A percentile compares a stretch with the other conserved stretches of the same genome.
Evolutionary conservation across 139 green algal genomes (phyloP).

Genomic region (Auxenochlorella pyrenoidosa): DNA sequence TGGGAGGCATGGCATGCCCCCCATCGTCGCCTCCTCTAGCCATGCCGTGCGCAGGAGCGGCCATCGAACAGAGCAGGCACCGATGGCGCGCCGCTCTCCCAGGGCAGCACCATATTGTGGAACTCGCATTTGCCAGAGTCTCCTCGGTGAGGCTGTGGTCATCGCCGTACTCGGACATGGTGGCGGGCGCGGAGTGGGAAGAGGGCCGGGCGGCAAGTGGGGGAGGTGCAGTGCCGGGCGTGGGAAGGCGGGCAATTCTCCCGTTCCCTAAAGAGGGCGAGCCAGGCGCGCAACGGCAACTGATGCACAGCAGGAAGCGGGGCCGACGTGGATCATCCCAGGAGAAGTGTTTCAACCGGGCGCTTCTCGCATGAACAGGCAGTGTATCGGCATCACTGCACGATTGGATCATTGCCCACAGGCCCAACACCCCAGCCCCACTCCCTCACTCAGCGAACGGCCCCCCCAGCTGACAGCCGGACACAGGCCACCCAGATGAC

Average conservation of each 20-base stretch:
- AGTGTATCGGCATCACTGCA: too few species aligned
- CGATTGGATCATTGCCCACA: too few species aligned
- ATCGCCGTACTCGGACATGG: constrained; percentile 67
- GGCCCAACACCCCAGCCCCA: too few species aligned
- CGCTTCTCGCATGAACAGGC: too few species aligned
- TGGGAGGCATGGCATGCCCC: neutral
- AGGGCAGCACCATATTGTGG: neutral
- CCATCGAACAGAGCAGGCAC: neutral
- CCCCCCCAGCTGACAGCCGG: too few species aligned
- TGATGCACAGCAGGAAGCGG: too few species aligned
- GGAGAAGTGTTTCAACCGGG: too few species aligned
- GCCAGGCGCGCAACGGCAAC: neutral
- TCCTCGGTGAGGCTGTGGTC: constrained; percentile 72
- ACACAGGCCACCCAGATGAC: constrained; percentile 59
- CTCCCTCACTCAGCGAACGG: too few species aligned
- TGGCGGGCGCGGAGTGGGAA: neutral
- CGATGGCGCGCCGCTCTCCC: neutral
- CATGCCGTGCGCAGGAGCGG: neutral
- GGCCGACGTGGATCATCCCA: too few species aligned
- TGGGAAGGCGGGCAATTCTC: too few species aligned
- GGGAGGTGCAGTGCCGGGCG: too few species aligned
- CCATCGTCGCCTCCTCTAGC: neutral
- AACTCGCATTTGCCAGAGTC: constrained; percentile 69
- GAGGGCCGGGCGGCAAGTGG: neutral
- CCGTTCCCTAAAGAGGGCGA: neutral